These are phyloP conservation scores for Arctium minus DNA, from an alignment of 129 eudicot species.

Conservation along the genomic window DNA sequence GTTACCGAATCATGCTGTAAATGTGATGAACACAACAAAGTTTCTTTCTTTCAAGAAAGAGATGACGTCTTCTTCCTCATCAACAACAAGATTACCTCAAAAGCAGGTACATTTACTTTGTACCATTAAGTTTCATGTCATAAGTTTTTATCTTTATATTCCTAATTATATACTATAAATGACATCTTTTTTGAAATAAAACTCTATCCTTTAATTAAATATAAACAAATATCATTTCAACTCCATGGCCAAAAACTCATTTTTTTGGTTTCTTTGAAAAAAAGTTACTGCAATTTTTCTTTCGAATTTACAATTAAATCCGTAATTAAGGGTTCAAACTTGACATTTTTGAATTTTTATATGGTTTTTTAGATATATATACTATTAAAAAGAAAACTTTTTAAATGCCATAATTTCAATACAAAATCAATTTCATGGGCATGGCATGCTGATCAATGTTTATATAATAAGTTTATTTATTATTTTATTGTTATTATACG, in stretches of 20 bases:
- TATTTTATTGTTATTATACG: neutral
- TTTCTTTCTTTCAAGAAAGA: conserved; percentile 50
- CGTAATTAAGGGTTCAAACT: neutral
- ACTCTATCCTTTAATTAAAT: neutral
- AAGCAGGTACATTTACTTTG: conserved; percentile 45
- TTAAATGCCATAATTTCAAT: too few relatives aligned
- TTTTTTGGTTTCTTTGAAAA: too few relatives aligned
- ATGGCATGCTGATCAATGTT: too few relatives aligned
- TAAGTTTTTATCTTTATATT: conserved; percentile 17
- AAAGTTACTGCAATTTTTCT: too few relatives aligned
- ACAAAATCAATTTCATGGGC: too few relatives aligned
- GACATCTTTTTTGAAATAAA: neutral
- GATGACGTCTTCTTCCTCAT: conserved; percentile 43
- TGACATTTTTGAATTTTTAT: neutral
- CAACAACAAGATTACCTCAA: conserved; percentile 45
- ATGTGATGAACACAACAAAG: conserved; percentile 43
- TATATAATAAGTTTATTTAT: too few relatives aligned
- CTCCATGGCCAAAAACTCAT: neutral
- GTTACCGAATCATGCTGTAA: conserved; percentile 40
- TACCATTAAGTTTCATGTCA: conserved; percentile 13
- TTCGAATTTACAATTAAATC: too few relatives aligned
- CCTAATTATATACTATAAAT: neutral
- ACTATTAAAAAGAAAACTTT: too few relatives aligned
- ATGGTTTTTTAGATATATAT: neutral
- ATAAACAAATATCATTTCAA: neutral